These are phyloP conservation scores for Claviceps sp. DNA, from an alignment of 2,329 filamentous ascomycete species.

Conservation along the genomic window DNA sequence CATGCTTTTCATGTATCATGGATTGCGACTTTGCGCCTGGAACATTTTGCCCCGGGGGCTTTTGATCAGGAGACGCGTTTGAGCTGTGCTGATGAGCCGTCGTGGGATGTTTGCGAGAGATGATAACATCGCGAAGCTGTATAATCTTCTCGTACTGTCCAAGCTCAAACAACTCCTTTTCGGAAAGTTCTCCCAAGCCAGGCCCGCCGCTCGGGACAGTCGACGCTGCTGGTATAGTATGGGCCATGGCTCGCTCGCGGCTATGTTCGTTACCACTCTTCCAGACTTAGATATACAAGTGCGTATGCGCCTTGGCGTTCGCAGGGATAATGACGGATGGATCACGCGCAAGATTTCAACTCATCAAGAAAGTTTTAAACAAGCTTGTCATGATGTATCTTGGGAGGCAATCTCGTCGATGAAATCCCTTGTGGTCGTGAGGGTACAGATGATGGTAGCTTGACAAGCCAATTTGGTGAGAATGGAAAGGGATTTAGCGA, in stretches of 20 bases:
- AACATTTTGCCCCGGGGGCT: background rate
- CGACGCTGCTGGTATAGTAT: conserved; percentile 1
- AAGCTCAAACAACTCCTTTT: conserved; percentile 43
- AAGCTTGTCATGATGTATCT: background rate
- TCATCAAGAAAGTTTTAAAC: background rate
- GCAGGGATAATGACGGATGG: background rate
- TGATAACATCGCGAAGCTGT: conserved; percentile 64
- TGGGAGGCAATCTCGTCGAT: background rate
- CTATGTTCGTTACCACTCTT: background rate
- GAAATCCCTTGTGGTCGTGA: background rate
- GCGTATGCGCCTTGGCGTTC: background rate
- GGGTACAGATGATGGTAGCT: background rate
- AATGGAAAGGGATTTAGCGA: background rate
- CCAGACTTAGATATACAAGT: background rate
- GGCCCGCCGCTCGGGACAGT: background rate
- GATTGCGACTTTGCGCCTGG: background rate
- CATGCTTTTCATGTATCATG: background rate
- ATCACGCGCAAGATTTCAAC: background rate
- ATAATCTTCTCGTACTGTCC: conserved; percentile 69
- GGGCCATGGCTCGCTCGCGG: background rate
- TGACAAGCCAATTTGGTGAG: background rate
- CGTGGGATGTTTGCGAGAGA: conserved; percentile 60
- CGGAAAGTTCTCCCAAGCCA: conserved; percentile 14
- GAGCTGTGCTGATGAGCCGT: conserved; percentile 41
- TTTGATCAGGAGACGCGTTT: conserved; percentile 11